These are phyloP conservation scores for Lojkania enalia DNA, from an alignment of 2,329 filamentous ascomycete species.

Conservation along the genomic window DNA sequence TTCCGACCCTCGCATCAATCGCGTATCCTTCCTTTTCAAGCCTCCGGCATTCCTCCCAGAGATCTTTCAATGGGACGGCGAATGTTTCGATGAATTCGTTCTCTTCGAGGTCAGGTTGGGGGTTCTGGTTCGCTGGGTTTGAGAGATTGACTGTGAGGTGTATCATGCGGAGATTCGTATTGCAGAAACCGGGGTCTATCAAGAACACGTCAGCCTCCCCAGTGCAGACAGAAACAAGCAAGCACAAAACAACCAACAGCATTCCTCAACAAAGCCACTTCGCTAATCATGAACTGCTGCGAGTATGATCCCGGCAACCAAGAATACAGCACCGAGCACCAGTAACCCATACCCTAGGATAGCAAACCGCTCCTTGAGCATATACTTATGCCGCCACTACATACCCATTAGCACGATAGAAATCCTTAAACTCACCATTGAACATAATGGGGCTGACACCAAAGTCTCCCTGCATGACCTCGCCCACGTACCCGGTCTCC, in stretches of 20 bases:
- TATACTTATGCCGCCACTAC: neutral
- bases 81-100: conserved; percentile 84
- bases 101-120: conserved; percentile 71
- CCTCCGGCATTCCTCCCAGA: conserved; percentile 69
- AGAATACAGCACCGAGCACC: neutral
- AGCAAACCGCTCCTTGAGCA: neutral
- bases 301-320: neutral
- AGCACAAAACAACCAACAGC: no score
- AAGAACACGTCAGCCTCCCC: neutral
- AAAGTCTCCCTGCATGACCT: conserved; percentile 38
- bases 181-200: conserved; percentile 48
- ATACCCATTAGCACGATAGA: neutral
- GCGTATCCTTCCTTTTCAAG: conserved; percentile 73
- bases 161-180: conserved; percentile 61
- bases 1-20: conserved; percentile 78
- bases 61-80: conserved; percentile 62
- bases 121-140: conserved; percentile 69
- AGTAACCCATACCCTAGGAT: neutral
- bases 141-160: conserved; percentile 74
- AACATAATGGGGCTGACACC: conserved; percentile 48
- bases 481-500: conserved; percentile 66
- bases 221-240: neutral
- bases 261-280: no score
- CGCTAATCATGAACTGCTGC: no score
- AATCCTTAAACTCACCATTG: conserved; percentile 37